Evolutionary conservation across 176 grass and related monocot genomes (phyloP), one percentile per base, ranked within the genome.

Genomic region (Lolium perenne): DNA sequence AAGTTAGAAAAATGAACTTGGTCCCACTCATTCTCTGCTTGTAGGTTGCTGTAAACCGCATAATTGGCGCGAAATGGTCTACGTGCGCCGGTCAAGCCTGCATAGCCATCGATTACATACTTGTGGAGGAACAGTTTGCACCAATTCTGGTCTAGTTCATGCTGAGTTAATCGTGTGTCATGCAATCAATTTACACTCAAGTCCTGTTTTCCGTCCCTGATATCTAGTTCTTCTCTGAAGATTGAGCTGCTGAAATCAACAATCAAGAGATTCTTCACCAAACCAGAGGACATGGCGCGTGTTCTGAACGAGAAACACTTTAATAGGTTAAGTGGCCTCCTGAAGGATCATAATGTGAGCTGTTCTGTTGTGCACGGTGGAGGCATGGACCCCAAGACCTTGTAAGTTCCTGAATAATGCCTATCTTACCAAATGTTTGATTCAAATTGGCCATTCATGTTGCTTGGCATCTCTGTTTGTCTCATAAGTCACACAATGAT

Each of bases 41-140:
- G 1, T 76, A 98, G 93, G 20, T 94, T 6, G 92, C 92, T 0
- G 92, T 86, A 6, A 88, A 90, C 29, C 85, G 97, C 66, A 82
- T 95, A 16, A 79, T 51, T 29, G 92, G 74, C 15, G 97, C 84
- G 17, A 98, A 98, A 66, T 98, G 97, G 94, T 89, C 86, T 6
- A 49, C 90, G 43, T 94, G 92, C 43, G 80, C 80, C 2, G 93
- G 97, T 43, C 97, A 98, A 80, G 94, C 93, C 21, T 98, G 97
- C 86, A 58, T 95, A 21, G 88, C 86, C 64, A 88, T 95, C 84
- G 93, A 98, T 49, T 95, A 98, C 86, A 14, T 98, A 58, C 82
- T 95, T 57, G 89, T 92, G 8, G 92, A 95, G 76, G 94, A 98
- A 80, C 46, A 78, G 17, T 98, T 94, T 12, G 97, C 94, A 0